These are phyloP conservation scores for Eudorina sp. DNA, from an alignment of 139 green algal species.

Conservation along the genomic window DNA sequence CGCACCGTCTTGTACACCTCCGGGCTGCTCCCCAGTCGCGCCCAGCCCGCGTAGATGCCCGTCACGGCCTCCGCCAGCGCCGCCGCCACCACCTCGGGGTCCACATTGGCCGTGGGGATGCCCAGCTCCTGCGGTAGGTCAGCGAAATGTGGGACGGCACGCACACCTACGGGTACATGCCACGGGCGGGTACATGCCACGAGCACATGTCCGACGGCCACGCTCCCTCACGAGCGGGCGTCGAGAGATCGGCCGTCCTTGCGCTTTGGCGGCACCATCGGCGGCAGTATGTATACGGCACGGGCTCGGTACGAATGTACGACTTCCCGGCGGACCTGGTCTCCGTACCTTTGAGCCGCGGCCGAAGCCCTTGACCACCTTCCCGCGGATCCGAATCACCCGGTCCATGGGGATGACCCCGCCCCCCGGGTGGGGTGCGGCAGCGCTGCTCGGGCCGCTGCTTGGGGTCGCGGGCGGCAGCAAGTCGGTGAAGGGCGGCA, in stretches of 20 bases:
- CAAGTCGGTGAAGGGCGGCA: slow-evolving; percentile 83
- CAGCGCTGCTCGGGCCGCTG: not conserved
- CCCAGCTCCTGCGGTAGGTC: slow-evolving; percentile 81
- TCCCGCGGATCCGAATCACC: slow-evolving; percentile 77
- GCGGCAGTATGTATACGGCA: no score
- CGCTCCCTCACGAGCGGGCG: no score
- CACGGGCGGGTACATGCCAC: no score
- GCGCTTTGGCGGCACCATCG: no score
- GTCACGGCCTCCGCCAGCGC: slow-evolving; percentile 82
- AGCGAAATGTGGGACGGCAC: no score
- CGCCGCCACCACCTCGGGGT: slow-evolving; percentile 66
- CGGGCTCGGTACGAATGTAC: no score
- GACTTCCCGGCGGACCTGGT: no score
- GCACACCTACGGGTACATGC: no score
- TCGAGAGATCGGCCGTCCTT: no score
- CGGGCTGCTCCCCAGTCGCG: slow-evolving; percentile 54
- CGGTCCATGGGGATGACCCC: slow-evolving; percentile 71
- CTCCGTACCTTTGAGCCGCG: slow-evolving; percentile 82
- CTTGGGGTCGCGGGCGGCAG: slow-evolving; percentile 38
- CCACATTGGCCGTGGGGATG: slow-evolving; percentile 95
- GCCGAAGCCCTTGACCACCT: slow-evolving; percentile 94
- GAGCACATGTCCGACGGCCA: no score
- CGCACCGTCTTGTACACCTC: slow-evolving; percentile 65
- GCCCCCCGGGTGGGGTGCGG: not conserved
- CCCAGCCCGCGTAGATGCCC: slow-evolving; percentile 90